These are phyloP conservation scores for Orobanche coerulescens DNA, from an alignment of 257 asterid genomes.

Conservation along the genomic window DNA sequence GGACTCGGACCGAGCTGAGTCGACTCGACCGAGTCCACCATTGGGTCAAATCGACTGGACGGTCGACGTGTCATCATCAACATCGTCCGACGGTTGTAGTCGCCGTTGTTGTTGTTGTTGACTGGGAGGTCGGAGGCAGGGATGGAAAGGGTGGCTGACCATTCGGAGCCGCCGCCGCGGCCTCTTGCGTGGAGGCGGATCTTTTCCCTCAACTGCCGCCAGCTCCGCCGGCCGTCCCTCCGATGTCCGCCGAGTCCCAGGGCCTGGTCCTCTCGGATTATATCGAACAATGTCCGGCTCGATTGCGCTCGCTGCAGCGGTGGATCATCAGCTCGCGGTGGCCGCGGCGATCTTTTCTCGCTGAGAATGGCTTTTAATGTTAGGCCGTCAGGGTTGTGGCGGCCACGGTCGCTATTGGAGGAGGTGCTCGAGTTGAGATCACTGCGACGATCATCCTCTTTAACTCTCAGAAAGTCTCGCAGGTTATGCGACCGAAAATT, in stretches of 20 bases:
- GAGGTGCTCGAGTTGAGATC: constrained; percentile 23
- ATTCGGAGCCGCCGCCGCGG: constrained; percentile 31
- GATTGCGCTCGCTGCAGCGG: constrained; percentile 28
- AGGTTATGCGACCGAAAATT: constrained; percentile 33
- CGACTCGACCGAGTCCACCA: constrained; percentile 18
- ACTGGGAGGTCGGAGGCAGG: constrained; percentile 41
- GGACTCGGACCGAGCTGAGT: constrained; percentile 24
- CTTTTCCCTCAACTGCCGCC: constrained; percentile 52
- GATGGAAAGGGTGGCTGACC: constrained; percentile 30
- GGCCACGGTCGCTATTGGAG: constrained; percentile 19
- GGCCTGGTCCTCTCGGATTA: constrained; percentile 57
- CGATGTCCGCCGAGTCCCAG: constrained; percentile 24
- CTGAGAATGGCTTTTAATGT: constrained; percentile 33
- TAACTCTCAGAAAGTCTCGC: constrained; percentile 31
- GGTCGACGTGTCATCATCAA: constrained; percentile 23
- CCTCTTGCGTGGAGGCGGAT: constrained; percentile 57
- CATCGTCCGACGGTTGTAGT: constrained; percentile 10
- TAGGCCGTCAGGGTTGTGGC: constrained; percentile 24
- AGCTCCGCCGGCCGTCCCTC: constrained; percentile 32
- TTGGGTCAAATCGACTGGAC: constrained; percentile 25
- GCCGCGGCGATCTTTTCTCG: constrained; percentile 20
- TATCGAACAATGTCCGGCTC: constrained; percentile 55
- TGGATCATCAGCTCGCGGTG: constrained; percentile 21
- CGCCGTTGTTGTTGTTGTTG: constrained; percentile 7
- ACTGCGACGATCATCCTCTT: constrained; percentile 30